Evolutionary conservation across 2,329 filamentous ascomycete genomes (phyloP).

Genomic region (Fusarium papillatum): DNA sequence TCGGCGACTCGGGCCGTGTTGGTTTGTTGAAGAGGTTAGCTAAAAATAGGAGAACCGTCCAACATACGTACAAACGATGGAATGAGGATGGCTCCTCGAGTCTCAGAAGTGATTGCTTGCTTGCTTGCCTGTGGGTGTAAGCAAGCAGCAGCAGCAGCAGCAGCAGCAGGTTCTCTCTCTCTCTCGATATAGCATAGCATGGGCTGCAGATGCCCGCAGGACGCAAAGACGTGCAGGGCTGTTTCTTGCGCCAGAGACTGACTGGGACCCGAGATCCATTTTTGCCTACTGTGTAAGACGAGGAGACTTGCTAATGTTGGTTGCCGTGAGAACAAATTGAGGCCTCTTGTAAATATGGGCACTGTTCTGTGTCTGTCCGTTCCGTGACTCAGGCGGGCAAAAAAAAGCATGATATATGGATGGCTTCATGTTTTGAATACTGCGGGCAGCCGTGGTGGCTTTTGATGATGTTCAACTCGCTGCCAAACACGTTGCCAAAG

Average conservation of each 20-base stretch:
- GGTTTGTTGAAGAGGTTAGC: background rate
- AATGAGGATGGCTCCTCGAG: background rate
- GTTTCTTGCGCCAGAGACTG: constrained; percentile 5
- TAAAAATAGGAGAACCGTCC: constrained; percentile 26
- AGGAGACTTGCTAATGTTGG: constrained; percentile 21
- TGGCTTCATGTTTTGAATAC: constrained; percentile 22
- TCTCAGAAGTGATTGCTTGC: background rate
- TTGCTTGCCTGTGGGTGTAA: constrained; percentile 6
- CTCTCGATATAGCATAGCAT: background rate
- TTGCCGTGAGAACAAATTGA: constrained; percentile 15
- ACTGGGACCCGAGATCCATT: constrained; percentile 9
- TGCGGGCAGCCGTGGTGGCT: constrained; percentile 32
- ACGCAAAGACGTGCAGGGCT: constrained; percentile 3
- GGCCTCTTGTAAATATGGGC: background rate
- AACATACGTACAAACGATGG: background rate
- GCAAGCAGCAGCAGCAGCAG: background rate
- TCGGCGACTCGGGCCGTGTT: background rate
- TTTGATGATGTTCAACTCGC: constrained; percentile 21
- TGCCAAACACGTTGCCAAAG: constrained; percentile 32
- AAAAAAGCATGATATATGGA: background rate
- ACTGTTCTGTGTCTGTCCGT: background rate
- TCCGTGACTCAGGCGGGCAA: background rate
- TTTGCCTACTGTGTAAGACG: background rate
- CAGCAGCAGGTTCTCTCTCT: background rate
- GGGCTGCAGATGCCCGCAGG: constrained; percentile 29